These are phyloP conservation scores for Ceratocystis diversiconidia DNA, from an alignment of 2,329 filamentous ascomycete genomes.

Conservation along the genomic window DNA sequence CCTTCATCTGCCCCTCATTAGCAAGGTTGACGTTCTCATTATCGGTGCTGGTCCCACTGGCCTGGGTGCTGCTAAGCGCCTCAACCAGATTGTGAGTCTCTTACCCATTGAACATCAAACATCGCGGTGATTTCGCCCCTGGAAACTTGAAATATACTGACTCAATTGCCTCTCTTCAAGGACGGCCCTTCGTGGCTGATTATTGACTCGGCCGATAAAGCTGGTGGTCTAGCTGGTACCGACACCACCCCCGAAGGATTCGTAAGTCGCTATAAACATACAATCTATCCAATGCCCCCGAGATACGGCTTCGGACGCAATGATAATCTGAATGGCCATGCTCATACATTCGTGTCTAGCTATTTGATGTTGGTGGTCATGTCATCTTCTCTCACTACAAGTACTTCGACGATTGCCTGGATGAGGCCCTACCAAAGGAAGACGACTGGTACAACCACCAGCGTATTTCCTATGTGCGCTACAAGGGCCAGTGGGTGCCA, in stretches of 20 bases:
- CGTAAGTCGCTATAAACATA: constrained; percentile 47
- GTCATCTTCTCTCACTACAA: constrained; percentile 99
- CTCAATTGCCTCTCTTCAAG: constrained; percentile 32
- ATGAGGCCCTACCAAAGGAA: constrained; percentile 87
- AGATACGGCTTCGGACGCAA: not conserved
- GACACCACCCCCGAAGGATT: constrained; percentile 93
- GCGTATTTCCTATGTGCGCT: constrained; percentile 97
- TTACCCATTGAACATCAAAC: constrained; percentile 17
- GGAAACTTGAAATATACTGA: constrained; percentile 20
- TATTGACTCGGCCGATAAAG: constrained; percentile 78
- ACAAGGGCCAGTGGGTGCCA: constrained; percentile 90
- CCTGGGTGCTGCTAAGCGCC: constrained; percentile 91
- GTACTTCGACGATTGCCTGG: constrained; percentile 98
- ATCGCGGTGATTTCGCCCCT: constrained; percentile 8
- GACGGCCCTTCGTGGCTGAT: constrained; percentile 92
- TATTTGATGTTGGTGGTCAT: constrained; percentile 96
- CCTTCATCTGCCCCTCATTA: not conserved
- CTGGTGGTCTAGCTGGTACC: constrained; percentile 89
- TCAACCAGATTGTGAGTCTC: constrained; percentile 76
- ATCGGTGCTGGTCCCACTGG: constrained; percentile 97
- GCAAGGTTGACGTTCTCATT: constrained; percentile 58
- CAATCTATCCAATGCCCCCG: not conserved
- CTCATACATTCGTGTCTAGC: constrained; percentile 34
- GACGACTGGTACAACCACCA: constrained; percentile 97
- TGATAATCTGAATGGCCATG: not conserved